Base-by-base conservation (phyloP, 441 rosid genomes). In the Croton laevigatus region DNA sequence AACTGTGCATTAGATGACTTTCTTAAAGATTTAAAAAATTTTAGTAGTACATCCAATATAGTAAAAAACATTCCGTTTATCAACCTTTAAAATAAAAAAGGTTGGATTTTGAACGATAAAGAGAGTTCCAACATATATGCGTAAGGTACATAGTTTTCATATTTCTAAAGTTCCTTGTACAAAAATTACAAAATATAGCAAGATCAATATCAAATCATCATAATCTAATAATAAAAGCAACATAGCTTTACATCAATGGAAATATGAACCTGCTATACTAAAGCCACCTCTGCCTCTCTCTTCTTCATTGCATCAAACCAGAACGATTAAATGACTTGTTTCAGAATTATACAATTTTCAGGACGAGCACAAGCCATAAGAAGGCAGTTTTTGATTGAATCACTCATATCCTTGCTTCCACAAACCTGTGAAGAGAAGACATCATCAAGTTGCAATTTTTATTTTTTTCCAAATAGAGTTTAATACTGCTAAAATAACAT, bases 261-360 rank as follows among this genome's bases (percentile, higher is more conserved):
- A 6, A 22, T 16, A 23, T 23, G 14, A 22, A 23, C 34, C 23
- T 10, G 34, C 38, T 1, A 6, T 20, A 49, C 14, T 19, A 40
- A 54, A 52, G 59, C 51, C 59, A 52, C 48, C 62, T 60, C 53
- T 34, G 72, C 62, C 20, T 52, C 71, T 12, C 22, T 59, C 59
- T 17, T 52, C 37, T 9, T 37, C 19, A 40, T 40, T 38, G 59
- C 59, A 42, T 44, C 11, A 3, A 48, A 45, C 27, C 64, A 72
- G 53, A 42, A 42, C 19, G 57, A 53, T 40, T 16, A 12, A 40
- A 6, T 20, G 32, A 58, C 65, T 46, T 40, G 46, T 52, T 49
- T 60, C 16, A 16, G 19, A 16, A 55, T 52, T 57, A 8, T 17
- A 8, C 11, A 12, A 16, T 62, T 36, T 62, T 74, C 68, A 40